These are phyloP conservation scores for Vaccinium vitisidaea DNA, from an alignment of 148 eudicot species.

Conservation along the genomic window DNA sequence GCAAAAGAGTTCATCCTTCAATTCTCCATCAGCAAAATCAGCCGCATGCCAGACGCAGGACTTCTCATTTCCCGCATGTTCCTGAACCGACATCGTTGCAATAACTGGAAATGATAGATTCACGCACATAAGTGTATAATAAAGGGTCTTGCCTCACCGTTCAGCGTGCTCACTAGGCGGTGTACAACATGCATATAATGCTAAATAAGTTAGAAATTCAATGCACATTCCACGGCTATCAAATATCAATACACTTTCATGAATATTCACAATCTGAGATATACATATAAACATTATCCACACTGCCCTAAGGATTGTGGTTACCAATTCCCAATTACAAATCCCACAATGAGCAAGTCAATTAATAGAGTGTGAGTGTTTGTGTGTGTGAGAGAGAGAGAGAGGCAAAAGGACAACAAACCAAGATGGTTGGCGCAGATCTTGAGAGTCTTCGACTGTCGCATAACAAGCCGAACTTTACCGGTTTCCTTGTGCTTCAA, in stretches of 20 bases:
- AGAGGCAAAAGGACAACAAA: conserved; percentile 6
- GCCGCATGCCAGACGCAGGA: conserved; percentile 96
- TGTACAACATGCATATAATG: too few relatives aligned
- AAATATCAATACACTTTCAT: too few relatives aligned
- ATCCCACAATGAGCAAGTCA: too few relatives aligned
- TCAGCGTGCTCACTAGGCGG: too few relatives aligned
- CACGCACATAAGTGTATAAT: not conserved
- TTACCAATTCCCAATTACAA: too few relatives aligned
- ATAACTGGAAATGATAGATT: conserved; percentile 36
- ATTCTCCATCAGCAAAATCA: conserved; percentile 86
- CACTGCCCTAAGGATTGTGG: too few relatives aligned
- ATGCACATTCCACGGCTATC: too few relatives aligned
- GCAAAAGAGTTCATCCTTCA: conserved; percentile 82
- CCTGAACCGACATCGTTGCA: conserved; percentile 77
- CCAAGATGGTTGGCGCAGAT: conserved; percentile 96
- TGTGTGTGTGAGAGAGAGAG: not conserved
- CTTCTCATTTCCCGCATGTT: conserved; percentile 91
- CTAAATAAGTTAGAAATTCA: too few relatives aligned
- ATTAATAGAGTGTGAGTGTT: too few relatives aligned
- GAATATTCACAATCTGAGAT: too few relatives aligned
- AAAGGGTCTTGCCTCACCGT: not conserved
- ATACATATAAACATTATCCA: too few relatives aligned
- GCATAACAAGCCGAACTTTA: conserved; percentile 90
- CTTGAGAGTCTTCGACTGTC: conserved; percentile 90
- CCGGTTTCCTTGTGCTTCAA: conserved; percentile 80